Evolutionary conservation across 2,329 filamentous ascomycete genomes (phyloP).

Genomic region (Aureobasidium zeae): DNA sequence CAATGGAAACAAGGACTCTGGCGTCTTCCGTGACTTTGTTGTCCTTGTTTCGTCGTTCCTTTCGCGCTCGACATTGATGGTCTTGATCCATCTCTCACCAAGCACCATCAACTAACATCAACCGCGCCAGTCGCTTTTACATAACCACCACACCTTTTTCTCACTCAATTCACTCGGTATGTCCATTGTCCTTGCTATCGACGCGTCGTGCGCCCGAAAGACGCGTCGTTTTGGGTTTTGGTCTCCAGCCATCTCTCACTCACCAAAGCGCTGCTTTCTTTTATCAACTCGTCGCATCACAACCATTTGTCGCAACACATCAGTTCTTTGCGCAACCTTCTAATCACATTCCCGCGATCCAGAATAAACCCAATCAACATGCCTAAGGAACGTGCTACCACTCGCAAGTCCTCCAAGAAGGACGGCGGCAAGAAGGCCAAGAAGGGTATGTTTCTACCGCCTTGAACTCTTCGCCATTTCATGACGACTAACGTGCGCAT

Average conservation of each 20-base stretch:
- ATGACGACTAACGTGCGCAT: slow-evolving; percentile 2
- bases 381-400: slow-evolving; percentile 58
- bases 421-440: slow-evolving; percentile 57
- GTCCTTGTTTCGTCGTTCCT: background rate
- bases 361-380: slow-evolving; percentile 33
- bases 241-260: background rate
- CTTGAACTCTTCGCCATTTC: slow-evolving; percentile 10
- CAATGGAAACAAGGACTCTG: background rate
- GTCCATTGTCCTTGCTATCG: background rate
- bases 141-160: slow-evolving; percentile 6
- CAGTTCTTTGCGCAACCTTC: background rate
- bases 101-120: slow-evolving; percentile 3
- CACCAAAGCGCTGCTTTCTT: slow-evolving; percentile 1
- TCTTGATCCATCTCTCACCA: slow-evolving; percentile 3
- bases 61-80: slow-evolving; percentile 1
- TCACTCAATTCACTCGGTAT: slow-evolving; percentile 3
- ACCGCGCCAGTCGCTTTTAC: background rate
- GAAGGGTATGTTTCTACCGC: slow-evolving; percentile 49
- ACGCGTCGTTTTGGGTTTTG: slow-evolving; percentile 5
- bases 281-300: slow-evolving; percentile 7
- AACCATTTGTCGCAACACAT: slow-evolving; percentile 5
- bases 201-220: slow-evolving; percentile 12
- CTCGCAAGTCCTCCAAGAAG: slow-evolving; percentile 49
- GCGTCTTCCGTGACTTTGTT: slow-evolving; percentile 10
- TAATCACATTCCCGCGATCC: slow-evolving; percentile 5